Percentiles rank a stretch among this genome's conserved stretches.
Conservation (phyloP, 306 rosid species). For the Oemleria cerasiformis region DNA sequence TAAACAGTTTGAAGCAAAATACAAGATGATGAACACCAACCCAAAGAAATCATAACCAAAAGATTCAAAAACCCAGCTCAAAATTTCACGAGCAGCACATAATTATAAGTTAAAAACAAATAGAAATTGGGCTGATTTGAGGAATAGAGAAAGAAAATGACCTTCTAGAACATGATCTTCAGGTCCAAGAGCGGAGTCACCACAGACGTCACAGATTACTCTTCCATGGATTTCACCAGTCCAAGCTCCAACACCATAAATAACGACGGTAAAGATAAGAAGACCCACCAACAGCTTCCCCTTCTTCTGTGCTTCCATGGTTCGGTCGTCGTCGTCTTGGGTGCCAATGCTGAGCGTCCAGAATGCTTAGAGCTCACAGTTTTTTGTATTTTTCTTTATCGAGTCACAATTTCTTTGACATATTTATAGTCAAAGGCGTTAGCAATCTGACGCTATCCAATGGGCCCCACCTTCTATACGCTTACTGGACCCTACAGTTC, state of each 20-base stretch:
- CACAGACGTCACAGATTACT: conserved; percentile 89
- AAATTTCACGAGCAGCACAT: not conserved
- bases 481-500: not conserved
- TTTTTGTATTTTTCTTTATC: too few species aligned
- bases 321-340: not conserved
- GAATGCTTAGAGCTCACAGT: conserved; percentile 26
- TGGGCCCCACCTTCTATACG: not conserved
- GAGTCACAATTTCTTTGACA: not conserved
- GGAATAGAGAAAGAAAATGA: conserved; percentile 23
- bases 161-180: conserved; percentile 92
- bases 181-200: conserved; percentile 85
- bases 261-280: conserved; percentile 34
- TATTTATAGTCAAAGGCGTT: not conserved
- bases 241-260: conserved; percentile 59
- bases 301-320: conserved; percentile 45
- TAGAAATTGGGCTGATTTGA: not conserved
- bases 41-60: not conserved
- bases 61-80: conserved; percentile 7
- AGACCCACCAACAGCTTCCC: conserved; percentile 33
- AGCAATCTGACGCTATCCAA: not conserved
- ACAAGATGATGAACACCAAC: not conserved
- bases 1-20: not conserved
- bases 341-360: conserved; percentile 22
- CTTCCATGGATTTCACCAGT: conserved; percentile 95
- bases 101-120: not conserved